phyloP scores from a whole-genome alignment of 495 filamentous ascomycete species.

The Poronia punctata region DNA sequence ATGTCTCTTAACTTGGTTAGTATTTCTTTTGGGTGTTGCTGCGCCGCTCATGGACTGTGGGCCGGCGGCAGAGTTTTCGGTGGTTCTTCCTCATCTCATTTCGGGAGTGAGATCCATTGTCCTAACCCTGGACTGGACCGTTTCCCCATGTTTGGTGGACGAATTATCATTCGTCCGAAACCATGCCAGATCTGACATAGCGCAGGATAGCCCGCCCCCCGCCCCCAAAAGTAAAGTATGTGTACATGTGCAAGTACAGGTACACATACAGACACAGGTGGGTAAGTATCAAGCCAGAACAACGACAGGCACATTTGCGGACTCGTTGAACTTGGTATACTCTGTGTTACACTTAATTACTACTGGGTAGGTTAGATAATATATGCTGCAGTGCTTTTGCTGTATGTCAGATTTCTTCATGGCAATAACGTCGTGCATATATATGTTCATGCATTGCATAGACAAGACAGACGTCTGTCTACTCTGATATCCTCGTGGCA shows the following conservation, averaged over 20 bases:
- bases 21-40: constrained; percentile 8
- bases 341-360: no score
- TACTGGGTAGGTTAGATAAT: no score
- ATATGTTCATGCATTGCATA: no score
- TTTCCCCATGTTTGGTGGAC: constrained; percentile 24
- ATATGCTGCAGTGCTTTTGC: no score
- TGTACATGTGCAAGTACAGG: not conserved
- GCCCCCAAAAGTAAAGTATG: not conserved
- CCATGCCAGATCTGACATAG: constrained; percentile 27
- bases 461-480: no score
- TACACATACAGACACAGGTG: not conserved
- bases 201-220: constrained; percentile 18
- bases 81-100: constrained; percentile 29
- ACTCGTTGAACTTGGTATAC: no score
- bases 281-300: not conserved
- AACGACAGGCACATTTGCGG: not conserved
- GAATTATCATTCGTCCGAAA: constrained; percentile 24
- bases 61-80: constrained; percentile 24
- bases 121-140: constrained; percentile 13
- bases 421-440: no score
- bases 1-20: no score
- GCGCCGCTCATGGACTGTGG: constrained; percentile 21
- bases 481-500: no score
- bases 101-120: constrained; percentile 29
- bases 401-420: no score